Base-by-base conservation (phyloP, 805 yeast species). In the Kodamaea lidongshanica region DNA sequence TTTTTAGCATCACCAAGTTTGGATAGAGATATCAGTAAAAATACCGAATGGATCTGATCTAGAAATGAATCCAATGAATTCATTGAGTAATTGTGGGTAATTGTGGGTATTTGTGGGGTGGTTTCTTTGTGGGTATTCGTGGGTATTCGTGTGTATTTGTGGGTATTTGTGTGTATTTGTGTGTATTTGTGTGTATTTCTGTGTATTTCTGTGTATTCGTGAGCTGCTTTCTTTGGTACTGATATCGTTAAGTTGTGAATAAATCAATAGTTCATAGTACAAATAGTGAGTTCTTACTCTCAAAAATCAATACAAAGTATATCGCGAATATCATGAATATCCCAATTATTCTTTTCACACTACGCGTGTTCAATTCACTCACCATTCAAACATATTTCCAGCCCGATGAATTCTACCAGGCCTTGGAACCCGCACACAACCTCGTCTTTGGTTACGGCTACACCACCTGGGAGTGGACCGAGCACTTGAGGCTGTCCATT, bases 361-460 rank as follows among this genome's bases (percentile, higher is more conserved):
- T 70, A n/a, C 55, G 95, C 22, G 38, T 79, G 7, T 18, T 72
- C 44, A 86, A 87, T 53, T 73, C 94, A 0, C 48, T 82, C 14
- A 52, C 77, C 1, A 71, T 74, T 4, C 50, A 50, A 33, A 86
- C 97, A 0, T 92, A 76, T 50, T 92, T 92, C 58, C 99, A 92
- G 53, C 89, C 98, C 0, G 99, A 92, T 54, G 99, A 92, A 55
- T 92, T 69, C 56, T 92, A 79, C 77, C 99, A 92, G 56, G 67
- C 88, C 0, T 58, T 92, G 30, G 98, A 92, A 47, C 95, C 96
- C 0, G 98, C 97, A 0, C 95, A 87, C 53, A 34, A 47, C 4
- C 58, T 67, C 20, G 79, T 80, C 0, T 86, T 67, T 51, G 88
- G 92, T 2, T 79, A 78, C 39, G 98, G 98, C 0, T 73, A 74